Evolutionary conservation across 176 grass and related monocot species (phyloP), one percentile per base, ranked within the genome.

Genomic region (Cymbopogon citratus): DNA sequence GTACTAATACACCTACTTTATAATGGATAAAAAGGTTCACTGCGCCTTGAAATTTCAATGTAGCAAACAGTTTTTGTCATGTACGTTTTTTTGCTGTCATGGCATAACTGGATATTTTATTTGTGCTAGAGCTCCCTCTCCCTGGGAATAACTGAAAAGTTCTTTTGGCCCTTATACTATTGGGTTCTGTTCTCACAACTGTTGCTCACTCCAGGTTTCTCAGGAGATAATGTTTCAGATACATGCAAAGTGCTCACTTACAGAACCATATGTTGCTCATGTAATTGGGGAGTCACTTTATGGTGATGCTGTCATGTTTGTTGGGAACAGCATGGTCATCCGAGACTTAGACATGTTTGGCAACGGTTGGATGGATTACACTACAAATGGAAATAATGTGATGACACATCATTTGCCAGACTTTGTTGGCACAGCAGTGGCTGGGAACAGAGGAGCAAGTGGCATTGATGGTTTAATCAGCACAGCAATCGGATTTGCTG

Each of bases 381-480:
- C 19, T 48, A 84, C 25, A 43, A 69, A 84, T 52, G 46, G 38
- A 75, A 82, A 62, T 71, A 63, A 87, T 78, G 5, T 70, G 35
- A 57, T 78, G 27, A 86, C 57, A 33, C 31, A 86, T 69, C 83
- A 73, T 63, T 73, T 44, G 63, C 79, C 81, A 21, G 82, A 66
- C n/a, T 94, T 98, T 64, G n/a, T 89, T 92, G 88, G 92, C 51
- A 76, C 90, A 54, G 48, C 26, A 72, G 86, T 94, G 63, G 88
- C 78, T 83, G 95, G 92, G 69, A 98, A 98, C 73, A 92, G 92
- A 73, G 95, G 95, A 68, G 31, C 31, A 33, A 94, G 95, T 98
- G 95, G 95, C 78, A 98, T 98, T 73, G 95, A 98, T 94, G 95
- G 95, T 84, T 89, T 98, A 86, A 86, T 98, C 64, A 98, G 95